Conservation (phyloP, 805 yeast species). For the Priceomyces melissophilus region DNA sequence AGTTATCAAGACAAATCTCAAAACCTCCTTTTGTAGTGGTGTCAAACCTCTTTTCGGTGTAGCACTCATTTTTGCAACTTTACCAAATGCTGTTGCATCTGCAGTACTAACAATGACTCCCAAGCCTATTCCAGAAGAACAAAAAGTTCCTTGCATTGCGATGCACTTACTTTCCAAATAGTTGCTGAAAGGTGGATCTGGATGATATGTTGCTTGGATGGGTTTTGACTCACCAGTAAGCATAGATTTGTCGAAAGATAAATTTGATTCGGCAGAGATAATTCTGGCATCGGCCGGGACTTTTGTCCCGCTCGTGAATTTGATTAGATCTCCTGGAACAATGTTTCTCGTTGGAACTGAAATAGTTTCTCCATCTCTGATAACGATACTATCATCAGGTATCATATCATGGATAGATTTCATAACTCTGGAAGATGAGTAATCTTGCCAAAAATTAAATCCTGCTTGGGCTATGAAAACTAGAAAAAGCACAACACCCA, state of each 20-base stretch:
- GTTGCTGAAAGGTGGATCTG: conserved; percentile 30
- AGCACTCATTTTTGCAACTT: conserved; percentile 39
- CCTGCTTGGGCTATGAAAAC: conserved; percentile 43
- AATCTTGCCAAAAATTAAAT: conserved; percentile 47
- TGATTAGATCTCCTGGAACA: conserved; percentile 34
- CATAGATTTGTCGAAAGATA: conserved; percentile 44
- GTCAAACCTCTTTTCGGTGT: conserved; percentile 37
- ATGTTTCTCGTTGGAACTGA: conserved; percentile 30
- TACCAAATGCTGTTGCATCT: conserved; percentile 43
- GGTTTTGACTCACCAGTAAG: conserved; percentile 50
- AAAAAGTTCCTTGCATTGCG: conserved; percentile 46
- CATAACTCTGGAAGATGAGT: conserved; percentile 46
- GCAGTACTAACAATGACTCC: conserved; percentile 46
- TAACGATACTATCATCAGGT: conserved; percentile 34
- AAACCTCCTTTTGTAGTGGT: conserved; percentile 41
- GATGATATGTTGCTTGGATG: conserved; percentile 22
- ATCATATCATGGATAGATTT: conserved; percentile 43
- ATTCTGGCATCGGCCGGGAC: conserved; percentile 49
- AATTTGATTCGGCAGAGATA: conserved; percentile 30
- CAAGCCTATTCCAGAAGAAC: conserved; percentile 41
- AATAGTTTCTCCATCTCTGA: conserved; percentile 29
- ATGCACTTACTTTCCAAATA: conserved; percentile 42
- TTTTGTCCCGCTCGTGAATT: conserved; percentile 35
- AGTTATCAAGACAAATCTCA: conserved; percentile 30
- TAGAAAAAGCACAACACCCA: conserved; percentile 38